These are phyloP conservation scores for Auricularia sp. DNA, from an alignment of 768 basidiomycete genomes.

Conservation along the genomic window DNA sequence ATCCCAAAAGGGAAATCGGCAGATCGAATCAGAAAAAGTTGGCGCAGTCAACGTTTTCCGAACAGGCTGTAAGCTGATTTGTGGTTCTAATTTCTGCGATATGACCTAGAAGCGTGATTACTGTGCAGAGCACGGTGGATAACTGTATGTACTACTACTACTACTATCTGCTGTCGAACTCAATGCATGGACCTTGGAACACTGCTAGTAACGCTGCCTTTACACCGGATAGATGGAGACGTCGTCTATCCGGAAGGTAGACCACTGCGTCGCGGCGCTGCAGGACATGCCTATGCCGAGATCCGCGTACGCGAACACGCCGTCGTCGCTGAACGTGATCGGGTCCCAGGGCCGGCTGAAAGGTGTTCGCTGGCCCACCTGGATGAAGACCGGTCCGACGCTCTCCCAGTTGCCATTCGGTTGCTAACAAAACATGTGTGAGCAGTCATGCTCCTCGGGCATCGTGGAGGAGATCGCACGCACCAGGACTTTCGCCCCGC, in stretches of 20 bases:
- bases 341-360: not conserved
- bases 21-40: too few relatives aligned
- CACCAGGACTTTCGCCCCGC: not conserved
- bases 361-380: not conserved
- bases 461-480: not conserved
- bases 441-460: not conserved
- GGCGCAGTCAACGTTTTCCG: too few relatives aligned
- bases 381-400: not conserved
- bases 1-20: too few relatives aligned
- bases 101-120: too few relatives aligned
- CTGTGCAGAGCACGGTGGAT: too few relatives aligned
- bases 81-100: too few relatives aligned
- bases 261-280: not conserved
- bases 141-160: too few relatives aligned
- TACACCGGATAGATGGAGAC: not conserved
- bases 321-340: not conserved
- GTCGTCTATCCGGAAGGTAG: not conserved
- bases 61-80: too few relatives aligned
- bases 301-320: not conserved
- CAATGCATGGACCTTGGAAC: too few relatives aligned
- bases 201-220: not conserved
- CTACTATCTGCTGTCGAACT: too few relatives aligned
- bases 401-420: not conserved
- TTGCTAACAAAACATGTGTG: too few relatives aligned
- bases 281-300: not conserved